Evolutionary conservation across 495 filamentous ascomycete genomes (phyloP).

Genomic region (Penicillium canariense): DNA sequence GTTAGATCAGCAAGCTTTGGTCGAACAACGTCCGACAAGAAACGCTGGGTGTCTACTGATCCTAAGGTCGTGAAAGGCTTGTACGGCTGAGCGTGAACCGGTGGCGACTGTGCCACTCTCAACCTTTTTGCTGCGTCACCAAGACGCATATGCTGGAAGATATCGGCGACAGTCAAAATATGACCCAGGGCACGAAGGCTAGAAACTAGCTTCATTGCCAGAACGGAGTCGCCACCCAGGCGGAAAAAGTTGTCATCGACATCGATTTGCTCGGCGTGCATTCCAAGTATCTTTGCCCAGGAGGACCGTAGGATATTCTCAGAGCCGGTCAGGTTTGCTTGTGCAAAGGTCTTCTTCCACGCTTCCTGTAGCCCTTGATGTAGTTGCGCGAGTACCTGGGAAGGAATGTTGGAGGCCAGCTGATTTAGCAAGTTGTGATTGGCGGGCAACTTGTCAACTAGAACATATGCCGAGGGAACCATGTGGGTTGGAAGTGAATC

Average conservation of each 20-base stretch:
- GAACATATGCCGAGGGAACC: slow-evolving; percentile 37
- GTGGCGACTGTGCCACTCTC: slow-evolving; percentile 24
- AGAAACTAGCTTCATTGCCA: slow-evolving; percentile 47
- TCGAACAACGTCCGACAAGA: slow-evolving; percentile 24
- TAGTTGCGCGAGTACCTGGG: slow-evolving; percentile 18
- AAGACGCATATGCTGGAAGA: slow-evolving; percentile 49
- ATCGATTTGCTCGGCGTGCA: slow-evolving; percentile 36
- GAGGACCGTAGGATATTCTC: slow-evolving; percentile 42
- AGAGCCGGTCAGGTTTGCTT: slow-evolving; percentile 26
- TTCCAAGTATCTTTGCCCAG: slow-evolving; percentile 46
- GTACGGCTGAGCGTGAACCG: slow-evolving; percentile 21
- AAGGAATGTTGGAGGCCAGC: slow-evolving; percentile 26
- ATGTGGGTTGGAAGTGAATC: slow-evolving; percentile 43
- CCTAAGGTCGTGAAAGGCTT: slow-evolving; percentile 39
- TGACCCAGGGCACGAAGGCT: slow-evolving; percentile 34
- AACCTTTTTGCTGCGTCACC: slow-evolving; percentile 35
- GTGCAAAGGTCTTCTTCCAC: slow-evolving; percentile 20
- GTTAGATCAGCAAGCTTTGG: slow-evolving; percentile 29
- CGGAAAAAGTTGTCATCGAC: slow-evolving; percentile 48
- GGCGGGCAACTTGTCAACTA: slow-evolving; percentile 30
- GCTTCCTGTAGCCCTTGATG: slow-evolving; percentile 21
- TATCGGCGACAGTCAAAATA: slow-evolving; percentile 36
- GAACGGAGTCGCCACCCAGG: slow-evolving; percentile 46
- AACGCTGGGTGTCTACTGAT: slow-evolving; percentile 25
- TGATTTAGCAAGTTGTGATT: slow-evolving; percentile 28